Evolutionary conservation across 257 asterid genomes (phyloP).

Genomic region (Solanum clarkiae): DNA sequence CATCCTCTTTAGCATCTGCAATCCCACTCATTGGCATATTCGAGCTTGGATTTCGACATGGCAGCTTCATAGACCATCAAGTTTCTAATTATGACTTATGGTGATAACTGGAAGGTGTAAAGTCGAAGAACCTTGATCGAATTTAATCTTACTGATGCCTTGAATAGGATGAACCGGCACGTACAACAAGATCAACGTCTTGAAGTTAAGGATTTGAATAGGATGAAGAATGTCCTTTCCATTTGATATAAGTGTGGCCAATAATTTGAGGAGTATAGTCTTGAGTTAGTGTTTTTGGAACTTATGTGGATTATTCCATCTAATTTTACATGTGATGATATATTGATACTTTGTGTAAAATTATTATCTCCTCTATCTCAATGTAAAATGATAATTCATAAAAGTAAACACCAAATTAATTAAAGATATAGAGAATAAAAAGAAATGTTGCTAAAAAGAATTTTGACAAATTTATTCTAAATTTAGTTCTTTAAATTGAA

Average conservation of each 20-base stretch:
- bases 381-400: too few relatives aligned
- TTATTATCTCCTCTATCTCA: too few relatives aligned
- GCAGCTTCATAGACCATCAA: slow-evolving; percentile 42
- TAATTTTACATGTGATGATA: too few relatives aligned
- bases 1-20: slow-evolving; percentile 26
- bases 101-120: slow-evolving; percentile 31
- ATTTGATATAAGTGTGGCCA: slow-evolving; percentile 24
- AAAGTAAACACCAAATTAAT: too few relatives aligned
- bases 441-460: too few relatives aligned
- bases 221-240: slow-evolving; percentile 14
- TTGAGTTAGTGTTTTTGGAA: slow-evolving; percentile 17
- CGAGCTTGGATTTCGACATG: slow-evolving; percentile 11
- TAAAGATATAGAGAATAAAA: too few relatives aligned
- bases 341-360: too few relatives aligned
- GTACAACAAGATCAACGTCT: slow-evolving; percentile 12
- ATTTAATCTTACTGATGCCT: slow-evolving; percentile 13
- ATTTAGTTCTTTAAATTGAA: too few relatives aligned
- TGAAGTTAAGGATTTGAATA: slow-evolving; percentile 4
- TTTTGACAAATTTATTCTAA: too few relatives aligned
- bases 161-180: slow-evolving; percentile 32
- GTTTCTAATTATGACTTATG: slow-evolving; percentile 35
- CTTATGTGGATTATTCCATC: not conserved
- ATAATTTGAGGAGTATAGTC: slow-evolving; percentile 25
- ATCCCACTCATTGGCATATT: slow-evolving; percentile 38
- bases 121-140: not conserved